Conservation (phyloP, 257 asterid genomes). For the Ilex asprella region DNA sequence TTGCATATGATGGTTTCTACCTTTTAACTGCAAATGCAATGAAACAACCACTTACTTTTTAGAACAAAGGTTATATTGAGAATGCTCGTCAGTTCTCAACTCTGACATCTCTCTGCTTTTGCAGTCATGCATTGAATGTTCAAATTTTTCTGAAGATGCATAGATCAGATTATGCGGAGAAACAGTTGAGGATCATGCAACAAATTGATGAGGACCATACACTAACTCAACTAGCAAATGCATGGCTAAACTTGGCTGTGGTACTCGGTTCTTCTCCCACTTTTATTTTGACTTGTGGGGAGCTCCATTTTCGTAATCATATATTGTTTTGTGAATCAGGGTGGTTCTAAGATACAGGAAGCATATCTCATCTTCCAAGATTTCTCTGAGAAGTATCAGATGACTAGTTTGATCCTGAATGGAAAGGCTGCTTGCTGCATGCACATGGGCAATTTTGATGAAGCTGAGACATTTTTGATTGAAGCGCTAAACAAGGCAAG, state of each 20-base stretch:
- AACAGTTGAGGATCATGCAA: constrained; percentile 89
- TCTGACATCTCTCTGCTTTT: constrained; percentile 14
- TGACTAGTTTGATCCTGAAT: constrained; percentile 83
- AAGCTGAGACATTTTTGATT: constrained; percentile 80
- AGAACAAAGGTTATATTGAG: no score
- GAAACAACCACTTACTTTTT: no score
- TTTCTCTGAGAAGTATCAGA: constrained; percentile 84
- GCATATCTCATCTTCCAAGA: constrained; percentile 97
- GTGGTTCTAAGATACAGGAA: constrained; percentile 95
- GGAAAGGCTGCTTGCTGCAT: constrained; percentile 98
- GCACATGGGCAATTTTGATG: constrained; percentile 95
- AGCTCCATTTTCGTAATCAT: constrained; percentile 11
- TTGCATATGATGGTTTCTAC: no score
- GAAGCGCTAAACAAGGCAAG: constrained; percentile 90
- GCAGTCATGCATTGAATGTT: constrained; percentile 88
- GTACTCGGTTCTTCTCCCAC: constrained; percentile 24
- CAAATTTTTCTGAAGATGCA: constrained; percentile 94
- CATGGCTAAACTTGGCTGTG: constrained; percentile 94
- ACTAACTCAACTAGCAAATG: constrained; percentile 94
- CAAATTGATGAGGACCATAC: constrained; percentile 95
- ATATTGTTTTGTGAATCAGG: constrained; percentile 38
- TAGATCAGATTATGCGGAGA: constrained; percentile 96
- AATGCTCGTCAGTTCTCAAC: constrained; percentile 5
- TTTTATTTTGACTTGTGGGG: not conserved
- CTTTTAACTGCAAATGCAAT: no score